These are phyloP conservation scores for Cicer arietinum DNA, from an alignment of 306 rosid genomes.

Conservation along the genomic window DNA sequence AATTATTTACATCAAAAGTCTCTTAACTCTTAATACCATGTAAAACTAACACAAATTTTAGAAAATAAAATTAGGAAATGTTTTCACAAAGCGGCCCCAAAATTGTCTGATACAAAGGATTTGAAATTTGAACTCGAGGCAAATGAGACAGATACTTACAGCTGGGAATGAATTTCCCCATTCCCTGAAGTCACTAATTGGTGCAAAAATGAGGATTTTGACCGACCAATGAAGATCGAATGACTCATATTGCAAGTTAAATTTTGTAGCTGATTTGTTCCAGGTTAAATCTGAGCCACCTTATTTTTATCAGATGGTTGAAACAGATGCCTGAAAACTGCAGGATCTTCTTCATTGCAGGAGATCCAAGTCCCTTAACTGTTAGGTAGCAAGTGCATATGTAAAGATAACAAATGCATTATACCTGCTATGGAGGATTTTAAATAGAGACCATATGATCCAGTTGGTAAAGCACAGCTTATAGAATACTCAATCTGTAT, in stretches of 20 bases:
- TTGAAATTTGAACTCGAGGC: constrained; percentile 8
- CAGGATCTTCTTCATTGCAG: not conserved
- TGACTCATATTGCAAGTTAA: not conserved
- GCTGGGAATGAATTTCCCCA: not conserved
- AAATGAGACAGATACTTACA: not conserved
- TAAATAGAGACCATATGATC: constrained; percentile 5
- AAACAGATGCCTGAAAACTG: no score
- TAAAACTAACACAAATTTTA: no score
- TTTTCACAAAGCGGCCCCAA: no score
- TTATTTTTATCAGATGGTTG: no score
- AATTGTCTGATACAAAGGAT: not conserved
- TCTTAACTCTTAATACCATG: no score
- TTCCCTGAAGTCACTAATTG: not conserved
- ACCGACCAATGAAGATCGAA: not conserved
- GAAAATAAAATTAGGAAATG: no score
- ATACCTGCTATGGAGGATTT: not conserved
- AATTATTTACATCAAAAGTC: no score
- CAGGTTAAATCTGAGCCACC: not conserved
- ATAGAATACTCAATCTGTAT: not conserved
- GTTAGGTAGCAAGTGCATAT: not conserved
- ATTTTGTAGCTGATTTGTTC: not conserved
- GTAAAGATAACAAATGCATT: not conserved
- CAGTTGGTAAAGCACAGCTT: constrained; percentile 2
- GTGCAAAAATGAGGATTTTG: not conserved
- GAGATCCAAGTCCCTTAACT: not conserved